Evolutionary conservation across 2,329 filamentous ascomycete genomes (phyloP).

Genomic region (Arthroderma uncinatum): DNA sequence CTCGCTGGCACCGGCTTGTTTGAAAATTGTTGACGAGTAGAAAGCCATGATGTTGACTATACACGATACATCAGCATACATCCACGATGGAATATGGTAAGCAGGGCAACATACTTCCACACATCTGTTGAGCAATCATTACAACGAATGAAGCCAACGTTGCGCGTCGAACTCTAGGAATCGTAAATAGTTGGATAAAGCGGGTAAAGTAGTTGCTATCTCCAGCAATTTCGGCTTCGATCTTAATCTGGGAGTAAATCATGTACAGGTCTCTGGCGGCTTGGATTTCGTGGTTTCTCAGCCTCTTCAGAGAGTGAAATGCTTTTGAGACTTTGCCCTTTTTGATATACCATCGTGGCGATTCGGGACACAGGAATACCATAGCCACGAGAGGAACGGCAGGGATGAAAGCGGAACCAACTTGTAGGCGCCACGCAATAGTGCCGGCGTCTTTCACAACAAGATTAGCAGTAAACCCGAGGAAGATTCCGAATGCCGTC

Average conservation of each 20-base stretch:
- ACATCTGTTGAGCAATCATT: slow-evolving; percentile 70
- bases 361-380: slow-evolving; percentile 53
- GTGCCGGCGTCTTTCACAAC: slow-evolving; percentile 48
- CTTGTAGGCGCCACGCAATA: slow-evolving; percentile 53
- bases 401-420: slow-evolving; percentile 55
- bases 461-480: slow-evolving; percentile 56
- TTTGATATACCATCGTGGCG: slow-evolving; percentile 56
- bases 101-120: slow-evolving; percentile 32
- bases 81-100: slow-evolving; percentile 23
- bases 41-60: slow-evolving; percentile 63
- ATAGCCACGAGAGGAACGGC: slow-evolving; percentile 49
- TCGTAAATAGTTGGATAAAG: slow-evolving; percentile 43
- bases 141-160: slow-evolving; percentile 66
- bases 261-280: slow-evolving; percentile 54
- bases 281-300: slow-evolving; percentile 50
- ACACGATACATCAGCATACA: background rate
- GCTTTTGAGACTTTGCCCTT: slow-evolving; percentile 52
- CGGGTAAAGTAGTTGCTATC: slow-evolving; percentile 49
- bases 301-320: slow-evolving; percentile 45
- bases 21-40: slow-evolving; percentile 53
- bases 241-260: slow-evolving; percentile 43
- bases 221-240: slow-evolving; percentile 34
- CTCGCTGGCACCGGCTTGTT: slow-evolving; percentile 44
- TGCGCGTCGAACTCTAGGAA: slow-evolving; percentile 45
- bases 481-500: slow-evolving; percentile 53